Percentiles rank a stretch among this genome's conserved stretches.
These are phyloP conservation scores for Calonectria hongkongensis DNA, from an alignment of 2,329 filamentous ascomycete genomes.

Conservation along the genomic window DNA sequence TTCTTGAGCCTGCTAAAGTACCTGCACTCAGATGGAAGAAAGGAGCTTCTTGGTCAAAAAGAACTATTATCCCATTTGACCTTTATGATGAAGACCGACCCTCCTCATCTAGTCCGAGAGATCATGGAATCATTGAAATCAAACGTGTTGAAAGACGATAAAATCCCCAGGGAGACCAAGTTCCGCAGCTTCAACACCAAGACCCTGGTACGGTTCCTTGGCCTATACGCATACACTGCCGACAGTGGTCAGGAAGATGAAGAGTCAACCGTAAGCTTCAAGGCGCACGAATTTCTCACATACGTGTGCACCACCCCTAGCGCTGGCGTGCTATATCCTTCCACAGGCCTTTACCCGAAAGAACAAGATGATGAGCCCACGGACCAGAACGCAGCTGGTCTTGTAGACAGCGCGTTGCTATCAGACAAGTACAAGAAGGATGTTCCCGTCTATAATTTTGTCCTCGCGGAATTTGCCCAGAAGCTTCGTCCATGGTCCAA, in stretches of 20 bases:
- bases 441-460: constrained; percentile 85
- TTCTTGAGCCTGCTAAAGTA: constrained; percentile 87
- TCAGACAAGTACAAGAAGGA: constrained; percentile 80
- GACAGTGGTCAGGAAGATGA: constrained; percentile 63
- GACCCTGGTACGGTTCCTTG: constrained; percentile 82
- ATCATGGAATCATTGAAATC: constrained; percentile 82
- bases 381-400: constrained; percentile 63
- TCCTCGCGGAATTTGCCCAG: constrained; percentile 85
- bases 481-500: constrained; percentile 89
- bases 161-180: constrained; percentile 84
- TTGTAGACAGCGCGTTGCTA: constrained; percentile 81
- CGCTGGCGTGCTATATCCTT: constrained; percentile 84
- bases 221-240: constrained; percentile 79
- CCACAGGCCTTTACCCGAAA: constrained; percentile 90
- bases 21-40: constrained; percentile 85
- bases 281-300: constrained; percentile 84
- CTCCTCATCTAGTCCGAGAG: constrained; percentile 83
- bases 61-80: constrained; percentile 90
- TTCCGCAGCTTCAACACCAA: constrained; percentile 84
- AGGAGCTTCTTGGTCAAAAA: constrained; percentile 85
- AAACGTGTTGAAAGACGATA: constrained; percentile 83
- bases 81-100: constrained; percentile 85
- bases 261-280: constrained; percentile 74
- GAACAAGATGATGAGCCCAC: constrained; percentile 72
- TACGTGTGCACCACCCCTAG: constrained; percentile 83